Percentiles rank a stretch among this genome's conserved stretches.
phyloP scores from a whole-genome alignment of 768 basidiomycete genomes.

The Lactarius tabidus region DNA sequence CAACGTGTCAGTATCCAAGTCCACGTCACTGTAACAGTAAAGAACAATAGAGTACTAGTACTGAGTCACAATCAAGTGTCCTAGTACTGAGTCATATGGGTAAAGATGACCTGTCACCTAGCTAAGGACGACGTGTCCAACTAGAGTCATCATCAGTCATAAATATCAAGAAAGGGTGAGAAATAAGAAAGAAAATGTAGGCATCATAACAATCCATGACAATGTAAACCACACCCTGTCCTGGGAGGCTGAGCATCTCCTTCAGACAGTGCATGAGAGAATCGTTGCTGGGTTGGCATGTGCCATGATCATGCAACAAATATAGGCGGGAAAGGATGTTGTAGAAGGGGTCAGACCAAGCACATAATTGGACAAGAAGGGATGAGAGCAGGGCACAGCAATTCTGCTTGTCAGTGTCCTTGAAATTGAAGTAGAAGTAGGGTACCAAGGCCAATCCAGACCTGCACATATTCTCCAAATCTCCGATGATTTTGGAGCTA shows the following conservation, averaged over 20 bases:
- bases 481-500: conserved; percentile 4
- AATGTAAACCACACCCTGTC: neutral
- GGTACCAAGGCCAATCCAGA: neutral
- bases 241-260: neutral
- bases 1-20: too few species aligned
- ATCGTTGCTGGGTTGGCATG: neutral
- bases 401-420: neutral
- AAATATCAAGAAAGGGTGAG: too few species aligned
- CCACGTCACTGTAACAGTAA: too few species aligned
- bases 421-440: too few species aligned
- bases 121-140: too few species aligned
- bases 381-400: neutral
- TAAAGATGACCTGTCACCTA: too few species aligned
- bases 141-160: too few species aligned
- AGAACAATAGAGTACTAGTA: too few species aligned
- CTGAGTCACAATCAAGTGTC: too few species aligned
- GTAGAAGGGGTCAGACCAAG: neutral
- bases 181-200: too few species aligned
- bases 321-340: neutral
- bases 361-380: neutral
- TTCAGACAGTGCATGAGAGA: neutral
- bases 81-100: too few species aligned
- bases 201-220: neutral
- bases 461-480: neutral
- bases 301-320: neutral